Base-by-base conservation (phyloP, 2,329 filamentous ascomycete species). In the Zymoseptoria brevis region DNA sequence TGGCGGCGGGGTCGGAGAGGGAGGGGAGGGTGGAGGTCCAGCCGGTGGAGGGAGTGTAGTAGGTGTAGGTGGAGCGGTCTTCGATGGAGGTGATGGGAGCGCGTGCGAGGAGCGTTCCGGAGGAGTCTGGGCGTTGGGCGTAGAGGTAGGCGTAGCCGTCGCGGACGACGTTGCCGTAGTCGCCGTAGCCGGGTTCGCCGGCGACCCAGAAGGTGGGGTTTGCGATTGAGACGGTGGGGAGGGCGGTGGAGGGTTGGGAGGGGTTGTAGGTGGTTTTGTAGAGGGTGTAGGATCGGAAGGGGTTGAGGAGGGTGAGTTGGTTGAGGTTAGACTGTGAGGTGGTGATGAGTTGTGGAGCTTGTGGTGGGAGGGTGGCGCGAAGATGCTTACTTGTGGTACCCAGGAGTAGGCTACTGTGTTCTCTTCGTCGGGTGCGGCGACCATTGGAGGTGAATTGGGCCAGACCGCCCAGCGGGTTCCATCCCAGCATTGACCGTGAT, bases 141-240 rank as follows among this genome's bases (percentile, higher is more conserved):
- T 67, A 68, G 26, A 68, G 62, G 50, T 68, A 68, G 24, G 60
- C 61, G 9, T 55, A 60, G n/a, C 49, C 49, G 41, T 64, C 55
- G 50, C 45, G 41, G 4, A 65, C 29, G 54, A 67, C 30, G 19
- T 50, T 61, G 21, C 66, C 66, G 52, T 68, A 68, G 35, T 61
- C 52, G 21, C 66, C 66, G 45, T 58, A 68, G 11, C 56, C 61
- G 29, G 66, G 59, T 19, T 64, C 61, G 50, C 59, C 62, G 2
- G 52, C 53, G 6, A 50, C 16, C 59, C 62, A 67, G 57, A 67
- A 68, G 11, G 53, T 29, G 8, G 60, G 29, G 22, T 62, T 57
- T 4, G 67, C 53, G 48, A 64, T 49, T 3, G 57, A 52, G 3
- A 62, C 58, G 1, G 50, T 55, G 9, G 66, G 66, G 7, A 67